A percentile compares a stretch with the other conserved stretches of the same genome.
phyloP scores from a whole-genome alignment of 805 yeast genomes.

The Myxozyma neotropica region DNA sequence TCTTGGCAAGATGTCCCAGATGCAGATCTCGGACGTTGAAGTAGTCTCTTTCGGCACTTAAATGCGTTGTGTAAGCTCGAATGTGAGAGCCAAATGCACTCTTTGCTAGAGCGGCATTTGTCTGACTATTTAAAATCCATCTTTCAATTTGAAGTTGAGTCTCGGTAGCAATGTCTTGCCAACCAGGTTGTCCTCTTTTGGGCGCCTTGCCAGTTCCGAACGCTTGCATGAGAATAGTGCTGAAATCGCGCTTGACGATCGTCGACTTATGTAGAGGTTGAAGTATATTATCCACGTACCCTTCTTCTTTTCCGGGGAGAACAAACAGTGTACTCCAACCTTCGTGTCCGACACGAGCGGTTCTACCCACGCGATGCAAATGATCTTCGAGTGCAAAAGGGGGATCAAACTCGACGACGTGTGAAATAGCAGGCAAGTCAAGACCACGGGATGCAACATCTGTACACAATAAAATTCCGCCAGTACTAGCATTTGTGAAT shows the following conservation, averaged over 20 bases:
- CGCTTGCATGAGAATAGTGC: conserved; percentile 40
- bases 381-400: conserved; percentile 94
- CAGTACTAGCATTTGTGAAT: conserved; percentile 45
- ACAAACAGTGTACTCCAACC: conserved; percentile 81
- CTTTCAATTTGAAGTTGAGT: conserved; percentile 93
- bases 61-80: conserved; percentile 95
- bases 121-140: conserved; percentile 70
- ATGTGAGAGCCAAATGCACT: conserved; percentile 86
- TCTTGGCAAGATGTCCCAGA: conserved; percentile 93
- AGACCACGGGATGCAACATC: conserved; percentile 98
- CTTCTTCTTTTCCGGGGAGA: conserved; percentile 88
- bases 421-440: conserved; percentile 83
- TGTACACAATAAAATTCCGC: conserved; percentile 79
- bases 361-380: conserved; percentile 94
- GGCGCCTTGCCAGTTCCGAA: conserved; percentile 39
- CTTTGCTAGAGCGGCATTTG: conserved; percentile 65
- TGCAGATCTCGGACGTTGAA: conserved; percentile 84
- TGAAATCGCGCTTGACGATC: conserved; percentile 53
- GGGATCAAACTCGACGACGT: conserved; percentile 91
- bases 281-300: conserved; percentile 63
- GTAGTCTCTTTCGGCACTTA: conserved; percentile 71
- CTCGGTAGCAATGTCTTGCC: conserved; percentile 96
- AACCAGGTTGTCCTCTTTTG: conserved; percentile 45
- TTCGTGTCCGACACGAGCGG: conserved; percentile 92
- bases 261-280: conserved; percentile 58